Evolutionary conservation across 1,284 basidiomycete species (phyloP).

Genomic region (Cutaneotrichosporon mucoides): DNA sequence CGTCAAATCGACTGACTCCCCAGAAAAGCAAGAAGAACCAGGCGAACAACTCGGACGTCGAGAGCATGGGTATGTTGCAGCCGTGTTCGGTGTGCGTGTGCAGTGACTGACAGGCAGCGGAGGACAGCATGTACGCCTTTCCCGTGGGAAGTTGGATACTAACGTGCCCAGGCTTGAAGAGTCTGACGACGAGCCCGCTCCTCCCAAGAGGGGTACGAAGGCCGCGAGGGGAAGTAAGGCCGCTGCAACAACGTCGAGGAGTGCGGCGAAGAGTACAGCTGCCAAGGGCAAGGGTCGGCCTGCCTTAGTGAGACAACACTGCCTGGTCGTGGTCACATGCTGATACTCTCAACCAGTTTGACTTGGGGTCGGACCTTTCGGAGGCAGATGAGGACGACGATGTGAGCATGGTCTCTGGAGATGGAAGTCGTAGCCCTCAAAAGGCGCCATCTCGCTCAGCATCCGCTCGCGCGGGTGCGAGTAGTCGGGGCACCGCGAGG

Average conservation of each 20-base stretch:
- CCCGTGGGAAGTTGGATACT: not conserved
- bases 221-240: not conserved
- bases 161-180: slow-evolving; percentile 5
- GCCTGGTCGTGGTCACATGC: not conserved
- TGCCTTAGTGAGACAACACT: not conserved
- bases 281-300: slow-evolving; percentile 4
- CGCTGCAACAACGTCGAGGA: not conserved
- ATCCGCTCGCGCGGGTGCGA: not conserved
- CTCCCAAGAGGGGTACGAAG: not conserved
- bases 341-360: slow-evolving; percentile 9
- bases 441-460: slow-evolving; percentile 2
- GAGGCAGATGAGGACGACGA: slow-evolving; percentile 1
- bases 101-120: slow-evolving; percentile 1
- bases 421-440: not conserved
- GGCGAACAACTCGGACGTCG: slow-evolving; percentile 57
- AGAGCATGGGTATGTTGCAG: slow-evolving; percentile 67
- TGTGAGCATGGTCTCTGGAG: not conserved
- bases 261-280: not conserved
- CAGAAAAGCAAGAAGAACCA: slow-evolving; percentile 41
- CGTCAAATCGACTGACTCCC: not conserved
- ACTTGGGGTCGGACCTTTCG: slow-evolving; percentile 4
- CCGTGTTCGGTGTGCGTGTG: not conserved
- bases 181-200: slow-evolving; percentile 1
- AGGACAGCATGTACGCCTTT: slow-evolving; percentile 14
- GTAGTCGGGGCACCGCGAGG: not conserved